A percentile compares a stretch with the other conserved stretches of the same genome.
Conservation (phyloP, 371 early-diverging fungal species). For the Mortierella sp. region DNA sequence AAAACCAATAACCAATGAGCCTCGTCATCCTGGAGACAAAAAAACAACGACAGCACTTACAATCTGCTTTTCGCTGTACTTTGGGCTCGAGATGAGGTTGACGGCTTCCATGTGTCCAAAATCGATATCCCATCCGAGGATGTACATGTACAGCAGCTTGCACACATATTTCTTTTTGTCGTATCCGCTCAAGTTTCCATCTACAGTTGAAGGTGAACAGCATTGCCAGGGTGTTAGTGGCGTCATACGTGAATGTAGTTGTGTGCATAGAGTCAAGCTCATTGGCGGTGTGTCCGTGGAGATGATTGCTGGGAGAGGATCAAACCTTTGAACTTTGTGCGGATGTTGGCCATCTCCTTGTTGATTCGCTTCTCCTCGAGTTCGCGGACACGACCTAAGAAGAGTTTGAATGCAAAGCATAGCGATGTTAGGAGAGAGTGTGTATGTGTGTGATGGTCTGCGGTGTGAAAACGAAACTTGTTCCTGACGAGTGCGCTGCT, state of each 20-base stretch:
- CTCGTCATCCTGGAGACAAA: constrained; percentile 13
- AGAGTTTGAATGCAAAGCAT: background rate
- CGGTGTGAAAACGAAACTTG: too few relatives aligned
- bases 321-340: constrained; percentile 96
- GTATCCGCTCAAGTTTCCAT: constrained; percentile 92
- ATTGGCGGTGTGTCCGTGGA: too few relatives aligned
- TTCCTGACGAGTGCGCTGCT: background rate
- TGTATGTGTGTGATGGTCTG: background rate
- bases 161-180: constrained; percentile 98
- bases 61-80: constrained; percentile 98
- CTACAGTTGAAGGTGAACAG: constrained; percentile 60
- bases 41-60: constrained; percentile 63
- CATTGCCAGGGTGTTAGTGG: background rate
- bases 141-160: constrained; percentile 98
- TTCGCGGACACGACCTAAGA: constrained; percentile 93
- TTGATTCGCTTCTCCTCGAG: constrained; percentile 97
- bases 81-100: constrained; percentile 87
- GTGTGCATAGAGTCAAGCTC: background rate
- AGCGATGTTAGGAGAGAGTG: background rate
- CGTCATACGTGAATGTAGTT: background rate
- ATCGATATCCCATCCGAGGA: constrained; percentile 97
- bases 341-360: constrained; percentile 98
- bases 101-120: constrained; percentile 98
- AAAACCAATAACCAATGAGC: background rate
- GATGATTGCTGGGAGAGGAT: constrained; percentile 6